These are phyloP conservation scores for Thelonectria rubi DNA, from an alignment of 2,329 filamentous ascomycete species.

Conservation along the genomic window DNA sequence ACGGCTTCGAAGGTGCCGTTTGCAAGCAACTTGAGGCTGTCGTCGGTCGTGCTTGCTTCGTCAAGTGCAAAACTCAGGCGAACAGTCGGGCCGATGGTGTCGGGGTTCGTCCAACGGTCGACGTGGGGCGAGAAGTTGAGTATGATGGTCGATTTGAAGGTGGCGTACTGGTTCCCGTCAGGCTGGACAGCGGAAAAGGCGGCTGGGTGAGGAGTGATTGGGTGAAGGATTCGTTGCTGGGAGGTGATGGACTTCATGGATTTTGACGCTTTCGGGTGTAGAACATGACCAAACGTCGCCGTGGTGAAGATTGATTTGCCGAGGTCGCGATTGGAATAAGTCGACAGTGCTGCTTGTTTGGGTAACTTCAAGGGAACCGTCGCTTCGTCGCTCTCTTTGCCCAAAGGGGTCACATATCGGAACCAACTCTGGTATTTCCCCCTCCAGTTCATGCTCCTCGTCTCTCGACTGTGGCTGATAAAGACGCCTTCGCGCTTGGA, in stretches of 20 bases:
- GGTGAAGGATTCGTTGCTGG: slow-evolving; percentile 52
- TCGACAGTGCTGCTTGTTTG: slow-evolving; percentile 11
- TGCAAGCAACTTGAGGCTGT: slow-evolving; percentile 41
- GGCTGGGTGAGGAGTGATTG: slow-evolving; percentile 58
- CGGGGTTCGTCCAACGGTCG: not conserved
- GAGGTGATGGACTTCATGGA: slow-evolving; percentile 9
- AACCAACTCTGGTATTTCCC: slow-evolving; percentile 47
- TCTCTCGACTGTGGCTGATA: slow-evolving; percentile 44
- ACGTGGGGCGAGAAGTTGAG: slow-evolving; percentile 56
- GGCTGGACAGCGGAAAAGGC: slow-evolving; percentile 51
- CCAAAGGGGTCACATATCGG: slow-evolving; percentile 40
- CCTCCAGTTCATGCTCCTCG: slow-evolving; percentile 47
- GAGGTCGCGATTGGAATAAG: not conserved
- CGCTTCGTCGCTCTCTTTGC: slow-evolving; percentile 14
- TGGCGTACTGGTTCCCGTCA: slow-evolving; percentile 41
- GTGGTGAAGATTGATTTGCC: slow-evolving; percentile 38
- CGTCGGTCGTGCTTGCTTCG: slow-evolving; percentile 38
- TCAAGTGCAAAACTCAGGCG: slow-evolving; percentile 46
- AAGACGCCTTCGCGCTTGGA: slow-evolving; percentile 21
- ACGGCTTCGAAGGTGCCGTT: slow-evolving; percentile 47
- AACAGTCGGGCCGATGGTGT: slow-evolving; percentile 34
- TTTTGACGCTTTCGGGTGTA: slow-evolving; percentile 46
- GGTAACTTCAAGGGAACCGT: slow-evolving; percentile 11
- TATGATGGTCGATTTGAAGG: slow-evolving; percentile 49
- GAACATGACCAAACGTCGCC: slow-evolving; percentile 62